phyloP scores from a whole-genome alignment of 2,329 filamentous ascomycete species.

The Penicillium sp. region DNA sequence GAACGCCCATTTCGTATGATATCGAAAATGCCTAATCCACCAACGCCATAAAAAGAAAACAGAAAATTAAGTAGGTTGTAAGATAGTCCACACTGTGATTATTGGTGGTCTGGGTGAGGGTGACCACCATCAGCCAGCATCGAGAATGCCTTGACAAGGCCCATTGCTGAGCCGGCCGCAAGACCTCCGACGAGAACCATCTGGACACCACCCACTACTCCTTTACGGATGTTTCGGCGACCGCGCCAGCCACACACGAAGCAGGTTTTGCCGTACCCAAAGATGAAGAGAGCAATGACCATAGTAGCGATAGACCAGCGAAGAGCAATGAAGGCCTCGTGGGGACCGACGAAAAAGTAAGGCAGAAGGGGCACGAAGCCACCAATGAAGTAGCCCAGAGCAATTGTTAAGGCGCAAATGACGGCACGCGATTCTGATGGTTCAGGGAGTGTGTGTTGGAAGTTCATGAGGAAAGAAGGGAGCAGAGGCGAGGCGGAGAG shows the following conservation, averaged over 20 bases:
- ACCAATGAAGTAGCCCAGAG: conserved; percentile 43
- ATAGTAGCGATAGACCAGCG: conserved; percentile 56
- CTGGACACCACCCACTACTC: conserved; percentile 37
- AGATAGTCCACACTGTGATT: neutral
- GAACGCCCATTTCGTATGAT: neutral
- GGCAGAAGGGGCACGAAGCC: conserved; percentile 54
- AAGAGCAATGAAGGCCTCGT: conserved; percentile 80
- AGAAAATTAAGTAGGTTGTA: neutral
- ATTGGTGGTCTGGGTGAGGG: neutral
- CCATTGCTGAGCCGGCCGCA: conserved; percentile 43
- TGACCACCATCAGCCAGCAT: conserved; percentile 22
- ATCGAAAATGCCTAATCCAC: neutral
- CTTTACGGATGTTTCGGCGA: conserved; percentile 32
- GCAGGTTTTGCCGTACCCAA: conserved; percentile 53
- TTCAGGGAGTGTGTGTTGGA: conserved; percentile 42
- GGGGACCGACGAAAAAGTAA: conserved; percentile 64
- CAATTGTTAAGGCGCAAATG: conserved; percentile 41
- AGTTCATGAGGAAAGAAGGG: conserved; percentile 43
- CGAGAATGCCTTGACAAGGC: conserved; percentile 41
- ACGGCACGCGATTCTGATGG: conserved; percentile 40
- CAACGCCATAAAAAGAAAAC: neutral
- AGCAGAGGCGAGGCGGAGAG: conserved; percentile 38
- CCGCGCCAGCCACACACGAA: conserved; percentile 42
- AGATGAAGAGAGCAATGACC: conserved; percentile 49
- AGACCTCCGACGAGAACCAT: conserved; percentile 44